These are phyloP conservation scores for Candida manassasensis DNA, from an alignment of 805 yeast genomes.

Conservation along the genomic window DNA sequence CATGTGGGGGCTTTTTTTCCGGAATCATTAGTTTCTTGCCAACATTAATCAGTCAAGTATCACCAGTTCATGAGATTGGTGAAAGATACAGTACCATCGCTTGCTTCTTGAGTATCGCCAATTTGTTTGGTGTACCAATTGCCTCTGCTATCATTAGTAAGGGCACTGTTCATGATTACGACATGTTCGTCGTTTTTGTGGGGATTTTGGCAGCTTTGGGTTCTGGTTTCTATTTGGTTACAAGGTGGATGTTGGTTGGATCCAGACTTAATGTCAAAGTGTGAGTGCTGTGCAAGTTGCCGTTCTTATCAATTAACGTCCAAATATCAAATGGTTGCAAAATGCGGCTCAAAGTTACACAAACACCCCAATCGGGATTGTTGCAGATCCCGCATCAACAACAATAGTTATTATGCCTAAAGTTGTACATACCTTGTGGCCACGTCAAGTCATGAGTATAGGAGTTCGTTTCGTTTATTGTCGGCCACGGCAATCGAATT, in stretches of 20 bases:
- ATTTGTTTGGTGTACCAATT: constrained; percentile 30
- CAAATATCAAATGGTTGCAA: too few species aligned
- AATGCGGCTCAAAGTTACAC: too few species aligned
- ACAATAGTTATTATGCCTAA: too few species aligned
- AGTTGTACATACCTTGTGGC: too few species aligned
- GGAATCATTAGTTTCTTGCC: constrained; percentile 35
- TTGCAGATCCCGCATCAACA: too few species aligned
- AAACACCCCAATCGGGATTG: too few species aligned
- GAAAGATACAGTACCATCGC: constrained; percentile 32
- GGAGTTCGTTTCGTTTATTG: too few species aligned
- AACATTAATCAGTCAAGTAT: constrained; percentile 56
- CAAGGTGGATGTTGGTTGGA: constrained; percentile 21
- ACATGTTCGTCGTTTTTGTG: constrained; percentile 28
- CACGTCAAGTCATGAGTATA: too few species aligned
- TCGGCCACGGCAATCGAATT: too few species aligned
- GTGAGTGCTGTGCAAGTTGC: too few species aligned
- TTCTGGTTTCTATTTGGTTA: constrained; percentile 21
- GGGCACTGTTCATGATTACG: constrained; percentile 22
- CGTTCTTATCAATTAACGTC: too few species aligned
- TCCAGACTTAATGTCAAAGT: constrained; percentile 18
- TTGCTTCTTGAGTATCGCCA: constrained; percentile 26
- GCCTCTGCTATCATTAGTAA: constrained; percentile 28
- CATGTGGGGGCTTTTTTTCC: constrained; percentile 30
- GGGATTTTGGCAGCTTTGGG: constrained; percentile 26
- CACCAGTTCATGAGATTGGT: constrained; percentile 36